Evolutionary conservation across 768 basidiomycete genomes (phyloP).

Genomic region (Tulasnella sp.): DNA sequence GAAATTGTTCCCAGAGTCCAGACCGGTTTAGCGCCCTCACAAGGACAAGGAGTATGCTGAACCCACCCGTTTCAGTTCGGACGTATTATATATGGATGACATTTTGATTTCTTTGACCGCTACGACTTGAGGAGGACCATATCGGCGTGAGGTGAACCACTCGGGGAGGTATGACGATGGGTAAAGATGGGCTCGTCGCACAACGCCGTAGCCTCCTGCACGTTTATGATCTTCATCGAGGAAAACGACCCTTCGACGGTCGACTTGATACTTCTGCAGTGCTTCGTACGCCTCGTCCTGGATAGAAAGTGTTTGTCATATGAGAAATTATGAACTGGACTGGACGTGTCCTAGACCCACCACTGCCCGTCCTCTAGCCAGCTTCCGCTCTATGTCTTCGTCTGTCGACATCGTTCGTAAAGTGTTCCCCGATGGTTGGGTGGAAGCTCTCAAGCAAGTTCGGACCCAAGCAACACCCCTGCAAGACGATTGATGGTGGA

Average conservation of each 20-base stretch:
- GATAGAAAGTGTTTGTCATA: not conserved
- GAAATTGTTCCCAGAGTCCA: too few species aligned
- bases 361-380: not conserved
- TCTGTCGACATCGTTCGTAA: too few species aligned
- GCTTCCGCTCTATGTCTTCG: too few species aligned
- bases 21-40: too few species aligned
- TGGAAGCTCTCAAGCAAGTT: too few species aligned
- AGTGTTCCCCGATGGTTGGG: too few species aligned
- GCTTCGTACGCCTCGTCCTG: not conserved
- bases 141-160: not conserved
- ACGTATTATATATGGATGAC: not conserved
- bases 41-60: not conserved
- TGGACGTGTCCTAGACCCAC: not conserved
- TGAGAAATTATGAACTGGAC: not conserved
- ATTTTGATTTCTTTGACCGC: not conserved
- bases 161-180: not conserved
- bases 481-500: too few species aligned
- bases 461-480: too few species aligned
- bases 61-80: not conserved
- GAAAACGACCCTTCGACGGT: not conserved
- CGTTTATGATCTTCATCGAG: not conserved
- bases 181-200: not conserved
- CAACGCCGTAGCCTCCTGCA: not conserved
- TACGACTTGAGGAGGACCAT: slow-evolving; percentile 3
- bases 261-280: not conserved